These are phyloP conservation scores for Xylariaceae sp. DNA, from an alignment of 2,329 filamentous ascomycete species.

Conservation along the genomic window DNA sequence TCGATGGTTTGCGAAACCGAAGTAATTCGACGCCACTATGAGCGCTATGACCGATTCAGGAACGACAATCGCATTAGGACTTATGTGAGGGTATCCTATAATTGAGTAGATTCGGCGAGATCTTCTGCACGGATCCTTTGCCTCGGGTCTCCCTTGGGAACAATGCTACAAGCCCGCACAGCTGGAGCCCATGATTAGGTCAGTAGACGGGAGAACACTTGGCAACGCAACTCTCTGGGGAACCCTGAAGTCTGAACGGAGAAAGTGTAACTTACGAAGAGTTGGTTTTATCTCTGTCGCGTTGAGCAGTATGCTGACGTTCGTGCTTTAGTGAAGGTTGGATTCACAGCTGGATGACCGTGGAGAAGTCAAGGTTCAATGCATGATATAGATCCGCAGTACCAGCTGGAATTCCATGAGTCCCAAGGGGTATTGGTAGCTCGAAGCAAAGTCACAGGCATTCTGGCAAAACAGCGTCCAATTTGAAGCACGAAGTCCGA, in stretches of 20 bases:
- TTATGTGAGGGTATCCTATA: constrained; percentile 1
- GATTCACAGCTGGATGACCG: no score
- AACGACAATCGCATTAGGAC: constrained; percentile 1
- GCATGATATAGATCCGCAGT: not conserved
- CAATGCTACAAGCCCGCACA: not conserved
- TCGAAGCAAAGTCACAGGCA: not conserved
- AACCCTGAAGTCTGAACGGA: not conserved
- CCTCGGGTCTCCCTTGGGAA: constrained; percentile 3
- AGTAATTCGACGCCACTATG: constrained; percentile 10
- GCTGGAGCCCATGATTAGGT: not conserved
- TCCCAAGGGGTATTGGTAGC: constrained; percentile 5
- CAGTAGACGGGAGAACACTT: not conserved
- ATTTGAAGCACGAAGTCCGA: constrained; percentile 16
- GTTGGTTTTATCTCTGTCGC: no score
- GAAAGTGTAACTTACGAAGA: constrained; percentile 2
- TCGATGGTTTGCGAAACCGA: constrained; percentile 6
- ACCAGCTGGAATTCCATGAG: constrained; percentile 5
- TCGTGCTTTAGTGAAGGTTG: no score
- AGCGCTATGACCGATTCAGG: constrained; percentile 8
- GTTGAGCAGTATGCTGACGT: no score
- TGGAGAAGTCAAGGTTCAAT: no score
- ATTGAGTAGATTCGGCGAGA: not conserved
- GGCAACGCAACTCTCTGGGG: not conserved
- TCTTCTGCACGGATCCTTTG: constrained; percentile 3
- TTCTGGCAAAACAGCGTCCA: constrained; percentile 15